These are phyloP conservation scores for Lasiosphaeris hirsuta DNA, from an alignment of 495 filamentous ascomycete genomes.

Conservation along the genomic window DNA sequence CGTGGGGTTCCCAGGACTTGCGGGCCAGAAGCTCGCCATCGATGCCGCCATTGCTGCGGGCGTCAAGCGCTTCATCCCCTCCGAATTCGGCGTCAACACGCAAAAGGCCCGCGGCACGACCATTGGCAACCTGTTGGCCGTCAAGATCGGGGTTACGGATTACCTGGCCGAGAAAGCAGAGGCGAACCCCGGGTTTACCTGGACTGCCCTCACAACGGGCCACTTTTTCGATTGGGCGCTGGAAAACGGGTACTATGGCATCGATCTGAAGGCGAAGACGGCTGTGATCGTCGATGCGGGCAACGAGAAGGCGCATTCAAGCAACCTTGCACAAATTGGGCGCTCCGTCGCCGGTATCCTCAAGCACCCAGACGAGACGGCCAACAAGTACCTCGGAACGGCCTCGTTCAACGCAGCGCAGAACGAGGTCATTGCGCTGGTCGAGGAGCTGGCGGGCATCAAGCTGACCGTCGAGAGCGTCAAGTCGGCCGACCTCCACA, in stretches of 20 bases:
- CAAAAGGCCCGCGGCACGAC: slow-evolving; percentile 11
- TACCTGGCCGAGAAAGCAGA: slow-evolving; percentile 43
- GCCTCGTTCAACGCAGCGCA: slow-evolving; percentile 51
- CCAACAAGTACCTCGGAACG: slow-evolving; percentile 50
- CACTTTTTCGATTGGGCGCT: slow-evolving; percentile 52
- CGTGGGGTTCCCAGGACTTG: slow-evolving; percentile 36
- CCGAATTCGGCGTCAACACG: slow-evolving; percentile 59
- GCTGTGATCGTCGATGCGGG: slow-evolving; percentile 53
- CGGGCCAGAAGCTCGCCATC: slow-evolving; percentile 47
- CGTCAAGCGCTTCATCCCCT: slow-evolving; percentile 62
- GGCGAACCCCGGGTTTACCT: slow-evolving; percentile 43
- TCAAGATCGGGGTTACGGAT: slow-evolving; percentile 49
- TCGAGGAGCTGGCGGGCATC: slow-evolving; percentile 47
- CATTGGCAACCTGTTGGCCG: slow-evolving; percentile 43
- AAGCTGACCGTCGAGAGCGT: slow-evolving; percentile 38
- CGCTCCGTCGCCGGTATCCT: slow-evolving; percentile 48
- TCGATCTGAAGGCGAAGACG: slow-evolving; percentile 44
- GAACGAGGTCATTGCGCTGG: slow-evolving; percentile 49
- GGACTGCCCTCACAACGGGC: slow-evolving; percentile 50
- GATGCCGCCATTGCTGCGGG: slow-evolving; percentile 58
- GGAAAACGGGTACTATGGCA: slow-evolving; percentile 28
- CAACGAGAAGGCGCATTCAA: slow-evolving; percentile 44
- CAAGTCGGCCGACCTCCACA: slow-evolving; percentile 42
- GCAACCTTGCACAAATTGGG: slow-evolving; percentile 47
- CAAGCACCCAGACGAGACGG: slow-evolving; percentile 49